Percentiles rank a stretch among this genome's conserved stretches.
Evolutionary conservation across 2,329 filamentous ascomycete species (phyloP).

Genomic region (Didymella keratinophila): DNA sequence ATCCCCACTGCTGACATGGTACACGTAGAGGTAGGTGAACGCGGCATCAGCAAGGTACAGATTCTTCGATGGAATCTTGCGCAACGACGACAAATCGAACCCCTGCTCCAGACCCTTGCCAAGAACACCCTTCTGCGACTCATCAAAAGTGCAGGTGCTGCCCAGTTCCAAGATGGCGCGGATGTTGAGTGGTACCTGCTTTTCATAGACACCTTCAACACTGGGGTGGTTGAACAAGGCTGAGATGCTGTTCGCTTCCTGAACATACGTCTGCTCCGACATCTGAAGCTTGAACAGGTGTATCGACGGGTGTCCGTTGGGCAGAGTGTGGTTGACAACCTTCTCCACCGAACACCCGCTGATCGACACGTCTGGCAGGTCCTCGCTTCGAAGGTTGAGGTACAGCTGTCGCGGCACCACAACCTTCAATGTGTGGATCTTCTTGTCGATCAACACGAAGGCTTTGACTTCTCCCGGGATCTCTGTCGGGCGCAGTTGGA

Average conservation of each 20-base stretch:
- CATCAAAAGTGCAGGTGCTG: conserved; percentile 91
- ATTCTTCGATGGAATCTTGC: conserved; percentile 69
- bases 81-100: conserved; percentile 83
- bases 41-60: conserved; percentile 79
- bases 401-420: conserved; percentile 90
- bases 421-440: conserved; percentile 86
- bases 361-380: conserved; percentile 87
- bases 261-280: conserved; percentile 85
- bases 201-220: conserved; percentile 97
- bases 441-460: conserved; percentile 91
- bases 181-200: conserved; percentile 84
- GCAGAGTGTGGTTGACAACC: conserved; percentile 88
- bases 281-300: conserved; percentile 95
- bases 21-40: conserved; percentile 87
- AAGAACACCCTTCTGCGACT: conserved; percentile 86
- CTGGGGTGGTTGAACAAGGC: conserved; percentile 89
- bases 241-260: conserved; percentile 82
- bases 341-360: conserved; percentile 89
- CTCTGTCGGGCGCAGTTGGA: conserved; percentile 85
- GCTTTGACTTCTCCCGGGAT: conserved; percentile 86
- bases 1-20: conserved; percentile 90
- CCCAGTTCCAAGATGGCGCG: conserved; percentile 89
- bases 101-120: conserved; percentile 92
- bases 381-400: conserved; percentile 86
- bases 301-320: conserved; percentile 91